Percentiles rank a stretch among this genome's conserved stretches.
Conservation (phyloP, 768 basidiomycete species). For the Mycena vitilis region DNA sequence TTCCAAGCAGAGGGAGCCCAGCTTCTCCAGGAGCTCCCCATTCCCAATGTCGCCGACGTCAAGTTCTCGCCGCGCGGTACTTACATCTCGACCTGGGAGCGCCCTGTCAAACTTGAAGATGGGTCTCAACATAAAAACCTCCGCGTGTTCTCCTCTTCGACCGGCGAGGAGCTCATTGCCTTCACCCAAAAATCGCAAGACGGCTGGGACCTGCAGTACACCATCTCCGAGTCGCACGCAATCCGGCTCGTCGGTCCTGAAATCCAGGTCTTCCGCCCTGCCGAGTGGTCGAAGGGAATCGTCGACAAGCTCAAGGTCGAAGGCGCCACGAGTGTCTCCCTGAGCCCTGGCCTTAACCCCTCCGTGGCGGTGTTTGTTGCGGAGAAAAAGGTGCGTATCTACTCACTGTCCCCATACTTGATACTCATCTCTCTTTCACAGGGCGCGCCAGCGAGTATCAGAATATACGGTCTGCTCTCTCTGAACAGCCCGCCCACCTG, state of each 20-base stretch:
- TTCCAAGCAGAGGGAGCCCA: slow-evolving; percentile 79
- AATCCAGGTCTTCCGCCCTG: slow-evolving; percentile 85
- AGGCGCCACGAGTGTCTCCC: slow-evolving; percentile 77
- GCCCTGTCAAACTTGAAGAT: slow-evolving; percentile 92
- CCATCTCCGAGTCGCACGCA: slow-evolving; percentile 89
- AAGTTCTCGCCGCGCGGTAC: slow-evolving; percentile 94
- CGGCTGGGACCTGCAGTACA: slow-evolving; percentile 92
- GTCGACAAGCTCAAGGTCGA: slow-evolving; percentile 87
- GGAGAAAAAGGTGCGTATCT: slow-evolving; percentile 83
- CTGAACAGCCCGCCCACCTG: slow-evolving; percentile 75
- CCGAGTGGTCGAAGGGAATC: slow-evolving; percentile 83
- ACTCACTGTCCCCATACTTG: slow-evolving; percentile 3
- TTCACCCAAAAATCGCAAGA: slow-evolving; percentile 94
- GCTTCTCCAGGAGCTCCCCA: slow-evolving; percentile 78
- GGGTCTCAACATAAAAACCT: slow-evolving; percentile 94
- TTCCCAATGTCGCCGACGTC: slow-evolving; percentile 84
- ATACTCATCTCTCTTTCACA: slow-evolving; percentile 40
- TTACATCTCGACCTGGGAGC: slow-evolving; percentile 96
- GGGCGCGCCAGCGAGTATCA: slow-evolving; percentile 91
- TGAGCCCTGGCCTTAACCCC: slow-evolving; percentile 89
- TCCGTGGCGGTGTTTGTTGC: slow-evolving; percentile 92
- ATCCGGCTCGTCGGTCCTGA: slow-evolving; percentile 84
- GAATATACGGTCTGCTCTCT: slow-evolving; percentile 80
- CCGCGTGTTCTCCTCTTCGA: slow-evolving; percentile 86
- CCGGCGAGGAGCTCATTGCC: slow-evolving; percentile 86